Conservation (phyloP, 805 yeast species). For the Limtongia smithiae region DNA sequence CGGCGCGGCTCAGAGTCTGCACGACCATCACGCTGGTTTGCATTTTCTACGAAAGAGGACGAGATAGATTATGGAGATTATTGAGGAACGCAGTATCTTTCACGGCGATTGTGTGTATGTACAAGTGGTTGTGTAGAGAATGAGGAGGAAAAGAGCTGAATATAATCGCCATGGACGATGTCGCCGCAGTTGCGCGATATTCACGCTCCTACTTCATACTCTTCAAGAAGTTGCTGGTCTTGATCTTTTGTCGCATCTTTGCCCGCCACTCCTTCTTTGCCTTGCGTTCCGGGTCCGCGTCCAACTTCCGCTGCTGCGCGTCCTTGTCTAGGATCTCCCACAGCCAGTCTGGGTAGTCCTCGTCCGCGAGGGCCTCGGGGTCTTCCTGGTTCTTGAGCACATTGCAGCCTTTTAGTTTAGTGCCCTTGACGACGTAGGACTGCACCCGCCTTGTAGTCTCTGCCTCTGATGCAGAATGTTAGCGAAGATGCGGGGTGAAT, state of each 20-base stretch:
- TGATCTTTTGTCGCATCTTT: slow-evolving; percentile 65
- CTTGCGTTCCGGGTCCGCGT: slow-evolving; percentile 57
- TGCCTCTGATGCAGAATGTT: not conserved
- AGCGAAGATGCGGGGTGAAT: too few relatives aligned
- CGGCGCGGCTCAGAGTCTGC: too few relatives aligned
- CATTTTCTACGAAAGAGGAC: too few relatives aligned
- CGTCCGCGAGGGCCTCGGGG: slow-evolving; percentile 81
- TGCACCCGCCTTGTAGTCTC: not conserved
- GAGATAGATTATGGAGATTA: too few relatives aligned
- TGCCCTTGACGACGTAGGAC: slow-evolving; percentile 31
- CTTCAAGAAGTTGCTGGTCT: slow-evolving; percentile 72
- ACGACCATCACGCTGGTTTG: too few relatives aligned
- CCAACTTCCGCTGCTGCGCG: slow-evolving; percentile 54
- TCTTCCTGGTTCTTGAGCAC: slow-evolving; percentile 79
- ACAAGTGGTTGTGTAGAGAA: too few relatives aligned
- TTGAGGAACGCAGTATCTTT: too few relatives aligned
- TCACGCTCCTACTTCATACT: too few relatives aligned
- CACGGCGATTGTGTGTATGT: too few relatives aligned
- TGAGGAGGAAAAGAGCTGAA: too few relatives aligned
- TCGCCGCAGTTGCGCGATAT: too few relatives aligned
- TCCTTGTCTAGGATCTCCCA: slow-evolving; percentile 77
- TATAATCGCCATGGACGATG: too few relatives aligned
- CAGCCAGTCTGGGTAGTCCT: slow-evolving; percentile 91
- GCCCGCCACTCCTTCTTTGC: slow-evolving; percentile 70
- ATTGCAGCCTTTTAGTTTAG: slow-evolving; percentile 68